Conservation (phyloP, 805 yeast species). For the Candida mattraensis region DNA sequence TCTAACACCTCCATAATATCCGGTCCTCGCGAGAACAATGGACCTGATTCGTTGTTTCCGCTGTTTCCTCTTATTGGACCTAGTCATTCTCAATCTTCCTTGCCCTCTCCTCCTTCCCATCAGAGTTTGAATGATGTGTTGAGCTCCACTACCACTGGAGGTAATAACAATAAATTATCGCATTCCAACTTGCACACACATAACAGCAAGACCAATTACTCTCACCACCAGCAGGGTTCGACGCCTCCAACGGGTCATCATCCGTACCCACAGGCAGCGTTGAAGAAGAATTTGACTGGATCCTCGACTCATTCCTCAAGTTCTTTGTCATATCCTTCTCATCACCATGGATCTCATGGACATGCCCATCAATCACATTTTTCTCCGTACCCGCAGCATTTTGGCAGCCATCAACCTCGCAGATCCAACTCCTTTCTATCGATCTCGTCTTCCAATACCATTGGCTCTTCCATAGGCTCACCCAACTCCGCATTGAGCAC, state of each 20-base stretch:
- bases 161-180: conserved; percentile 17
- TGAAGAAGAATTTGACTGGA: conserved; percentile 27
- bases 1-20: conserved; percentile 19
- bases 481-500: conserved; percentile 19
- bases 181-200: conserved; percentile 25
- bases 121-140: conserved; percentile 14
- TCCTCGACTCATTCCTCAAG: conserved; percentile 29
- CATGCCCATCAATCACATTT: conserved; percentile 27
- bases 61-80: conserved; percentile 36
- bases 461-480: conserved; percentile 26
- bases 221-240: conserved; percentile 4
- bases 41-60: conserved; percentile 34
- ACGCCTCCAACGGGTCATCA: conserved; percentile 7
- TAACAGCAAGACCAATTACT: conserved; percentile 11
- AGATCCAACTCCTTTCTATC: conserved; percentile 27
- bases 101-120: conserved; percentile 17
- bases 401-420: conserved; percentile 13
- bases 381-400: conserved; percentile 29
- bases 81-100: conserved; percentile 20
- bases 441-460: conserved; percentile 25
- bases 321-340: conserved; percentile 21
- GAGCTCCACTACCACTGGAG: conserved; percentile 12
- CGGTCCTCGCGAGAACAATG: conserved; percentile 21
- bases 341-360: conserved; percentile 23
- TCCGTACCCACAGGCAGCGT: conserved; percentile 19